These are phyloP conservation scores for Annulohypoxylon moriforme DNA, from an alignment of 495 filamentous ascomycete genomes.

Conservation along the genomic window DNA sequence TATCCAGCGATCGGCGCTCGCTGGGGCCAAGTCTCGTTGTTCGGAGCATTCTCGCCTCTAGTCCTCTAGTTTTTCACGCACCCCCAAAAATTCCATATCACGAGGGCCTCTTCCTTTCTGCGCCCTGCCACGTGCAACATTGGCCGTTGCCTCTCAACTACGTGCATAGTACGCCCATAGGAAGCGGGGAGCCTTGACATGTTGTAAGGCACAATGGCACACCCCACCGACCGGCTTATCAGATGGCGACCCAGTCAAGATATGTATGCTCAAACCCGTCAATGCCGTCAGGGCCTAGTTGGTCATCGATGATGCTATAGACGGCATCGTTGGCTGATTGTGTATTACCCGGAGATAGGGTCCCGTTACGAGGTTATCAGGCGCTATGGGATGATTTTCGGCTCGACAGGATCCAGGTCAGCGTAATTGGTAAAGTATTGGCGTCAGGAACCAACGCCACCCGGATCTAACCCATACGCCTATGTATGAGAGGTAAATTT, in stretches of 20 bases:
- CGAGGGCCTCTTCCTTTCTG: conserved; percentile 36
- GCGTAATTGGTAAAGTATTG: conserved; percentile 15
- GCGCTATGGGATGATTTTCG: conserved; percentile 11
- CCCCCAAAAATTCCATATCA: conserved; percentile 41
- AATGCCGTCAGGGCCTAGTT: conserved; percentile 22
- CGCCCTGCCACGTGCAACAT: conserved; percentile 41
- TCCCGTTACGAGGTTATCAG: conserved; percentile 28
- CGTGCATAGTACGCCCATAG: conserved; percentile 25
- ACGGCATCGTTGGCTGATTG: conserved; percentile 15
- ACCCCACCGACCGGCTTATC: conserved; percentile 29
- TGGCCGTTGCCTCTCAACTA: conserved; percentile 30
- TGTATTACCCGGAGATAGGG: conserved; percentile 6
- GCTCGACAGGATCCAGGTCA: conserved; percentile 17
- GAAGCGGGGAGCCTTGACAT: conserved; percentile 36
- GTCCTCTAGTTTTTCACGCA: conserved; percentile 33
- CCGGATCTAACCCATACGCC: conserved; percentile 10
- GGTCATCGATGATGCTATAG: conserved; percentile 10
- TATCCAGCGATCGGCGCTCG: conserved; percentile 40
- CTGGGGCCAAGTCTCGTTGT: conserved; percentile 36
- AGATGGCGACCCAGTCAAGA: conserved; percentile 33
- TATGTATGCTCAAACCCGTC: conserved; percentile 20
- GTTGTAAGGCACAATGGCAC: conserved; percentile 39
- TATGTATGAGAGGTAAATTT: conserved; percentile 16
- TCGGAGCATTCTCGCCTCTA: conserved; percentile 44
- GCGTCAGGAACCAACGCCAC: conserved; percentile 20